A percentile compares a stretch with the other conserved stretches of the same genome.
Conservation (phyloP, 371 early-diverging fungal genomes). For the Mortierella sp. region DNA sequence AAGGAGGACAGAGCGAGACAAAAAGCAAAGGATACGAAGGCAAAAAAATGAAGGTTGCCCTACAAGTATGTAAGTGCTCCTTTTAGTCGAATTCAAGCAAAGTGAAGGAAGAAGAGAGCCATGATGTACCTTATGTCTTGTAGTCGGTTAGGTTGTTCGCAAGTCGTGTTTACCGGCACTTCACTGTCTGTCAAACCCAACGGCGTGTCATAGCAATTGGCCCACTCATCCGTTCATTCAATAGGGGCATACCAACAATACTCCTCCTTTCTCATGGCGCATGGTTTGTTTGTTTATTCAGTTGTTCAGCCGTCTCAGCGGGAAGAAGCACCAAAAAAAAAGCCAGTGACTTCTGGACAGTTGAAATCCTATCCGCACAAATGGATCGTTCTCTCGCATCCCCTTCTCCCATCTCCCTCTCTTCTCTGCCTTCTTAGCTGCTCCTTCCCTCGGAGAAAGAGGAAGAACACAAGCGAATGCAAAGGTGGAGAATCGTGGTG, state of each 20-base stretch:
- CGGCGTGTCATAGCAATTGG: background rate
- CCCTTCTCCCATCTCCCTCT: background rate
- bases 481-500: too few species aligned
- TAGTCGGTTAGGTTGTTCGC: background rate
- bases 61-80: background rate
- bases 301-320: background rate
- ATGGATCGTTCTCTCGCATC: background rate
- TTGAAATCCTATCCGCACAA: background rate
- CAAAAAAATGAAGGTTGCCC: background rate
- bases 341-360: background rate
- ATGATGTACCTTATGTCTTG: background rate
- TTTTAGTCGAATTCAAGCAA: background rate
- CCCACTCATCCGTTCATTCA: background rate
- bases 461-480: background rate
- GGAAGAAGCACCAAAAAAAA: background rate
- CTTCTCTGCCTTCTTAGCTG: background rate
- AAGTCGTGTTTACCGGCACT: background rate
- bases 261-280: background rate
- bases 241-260: background rate
- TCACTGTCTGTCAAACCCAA: background rate
- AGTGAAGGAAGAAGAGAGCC: background rate
- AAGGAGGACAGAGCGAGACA: background rate
- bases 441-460: background rate
- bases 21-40: background rate
- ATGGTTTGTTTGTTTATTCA: background rate